These are phyloP conservation scores for Emydomyces testavorans DNA, from an alignment of 2,329 filamentous ascomycete genomes.

Conservation along the genomic window DNA sequence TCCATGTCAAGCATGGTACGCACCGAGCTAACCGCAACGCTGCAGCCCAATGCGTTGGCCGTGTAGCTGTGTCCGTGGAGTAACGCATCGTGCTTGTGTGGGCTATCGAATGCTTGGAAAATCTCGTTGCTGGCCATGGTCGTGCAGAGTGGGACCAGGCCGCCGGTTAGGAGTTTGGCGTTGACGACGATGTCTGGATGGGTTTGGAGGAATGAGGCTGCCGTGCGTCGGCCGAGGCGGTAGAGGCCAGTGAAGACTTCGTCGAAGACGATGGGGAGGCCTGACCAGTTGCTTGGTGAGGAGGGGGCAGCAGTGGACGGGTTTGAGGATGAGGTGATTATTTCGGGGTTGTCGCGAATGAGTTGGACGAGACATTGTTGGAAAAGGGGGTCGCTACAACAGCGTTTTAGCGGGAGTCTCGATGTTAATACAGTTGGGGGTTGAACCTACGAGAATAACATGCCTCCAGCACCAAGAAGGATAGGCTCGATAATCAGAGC, in stretches of 20 bases:
- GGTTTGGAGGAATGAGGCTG: slow-evolving; percentile 56
- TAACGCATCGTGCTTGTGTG: slow-evolving; percentile 65
- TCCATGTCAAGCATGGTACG: slow-evolving; percentile 50
- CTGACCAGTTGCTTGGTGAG: slow-evolving; percentile 46
- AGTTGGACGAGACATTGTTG: slow-evolving; percentile 58
- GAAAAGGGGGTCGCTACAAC: slow-evolving; percentile 63
- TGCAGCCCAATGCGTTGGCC: slow-evolving; percentile 68
- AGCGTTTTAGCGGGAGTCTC: slow-evolving; percentile 3
- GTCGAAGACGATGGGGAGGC: slow-evolving; percentile 69
- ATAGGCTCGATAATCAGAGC: slow-evolving; percentile 71
- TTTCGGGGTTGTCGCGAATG: slow-evolving; percentile 47
- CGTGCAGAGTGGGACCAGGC: slow-evolving; percentile 62
- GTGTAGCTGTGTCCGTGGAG: slow-evolving; percentile 83
- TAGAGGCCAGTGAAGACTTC: slow-evolving; percentile 83
- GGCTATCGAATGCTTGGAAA: slow-evolving; percentile 58
- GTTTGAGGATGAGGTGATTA: slow-evolving; percentile 36
- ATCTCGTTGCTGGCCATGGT: slow-evolving; percentile 64
- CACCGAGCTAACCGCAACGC: slow-evolving; percentile 60
- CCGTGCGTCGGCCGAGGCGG: slow-evolving; percentile 60
- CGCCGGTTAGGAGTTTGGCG: slow-evolving; percentile 74
- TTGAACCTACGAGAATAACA: slow-evolving; percentile 58
- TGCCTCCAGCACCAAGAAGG: slow-evolving; percentile 69
- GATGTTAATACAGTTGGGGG: not conserved
- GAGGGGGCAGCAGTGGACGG: slow-evolving; percentile 16
- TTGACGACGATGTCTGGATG: slow-evolving; percentile 68